Conservation (phyloP, 371 early-diverging fungal species). For the Vittaforma corneae region DNA sequence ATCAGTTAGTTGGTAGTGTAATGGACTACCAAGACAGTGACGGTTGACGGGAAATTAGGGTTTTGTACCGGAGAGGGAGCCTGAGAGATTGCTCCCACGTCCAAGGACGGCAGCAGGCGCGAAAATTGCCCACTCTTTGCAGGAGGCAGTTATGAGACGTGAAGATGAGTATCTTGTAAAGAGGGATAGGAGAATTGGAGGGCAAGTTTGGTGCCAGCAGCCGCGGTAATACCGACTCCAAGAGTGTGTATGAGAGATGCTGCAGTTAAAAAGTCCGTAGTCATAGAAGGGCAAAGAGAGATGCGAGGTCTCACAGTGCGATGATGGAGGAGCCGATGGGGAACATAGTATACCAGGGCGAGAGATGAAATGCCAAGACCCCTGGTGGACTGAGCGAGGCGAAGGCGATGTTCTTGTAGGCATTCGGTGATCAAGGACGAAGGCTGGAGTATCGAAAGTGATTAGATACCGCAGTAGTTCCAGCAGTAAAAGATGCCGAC, state of each 20-base stretch:
- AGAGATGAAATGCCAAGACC: conserved; percentile 60
- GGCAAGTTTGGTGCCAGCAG: conserved; percentile 46
- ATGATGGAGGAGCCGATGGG: conserved; percentile 17
- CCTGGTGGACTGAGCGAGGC: conserved; percentile 59
- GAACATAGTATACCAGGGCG: conserved; percentile 29
- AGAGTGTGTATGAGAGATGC: conserved; percentile 38
- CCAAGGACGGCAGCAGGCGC: conserved; percentile 48
- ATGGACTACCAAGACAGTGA: conserved; percentile 25
- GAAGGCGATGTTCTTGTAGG: conserved; percentile 61
- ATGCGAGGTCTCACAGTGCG: conserved; percentile 1
- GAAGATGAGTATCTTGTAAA: not conserved
- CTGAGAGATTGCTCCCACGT: conserved; percentile 42
- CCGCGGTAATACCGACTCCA: conserved; percentile 43
- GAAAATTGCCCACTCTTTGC: conserved; percentile 35
- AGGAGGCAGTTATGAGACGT: conserved; percentile 41
- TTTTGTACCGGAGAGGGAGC: conserved; percentile 31
- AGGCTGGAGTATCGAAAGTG: conserved; percentile 66
- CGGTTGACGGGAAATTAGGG: conserved; percentile 24
- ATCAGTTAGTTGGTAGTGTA: conserved; percentile 34
- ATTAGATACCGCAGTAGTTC: conserved; percentile 67
- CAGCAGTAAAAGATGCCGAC: conserved; percentile 68
- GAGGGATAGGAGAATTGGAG: conserved; percentile 15
- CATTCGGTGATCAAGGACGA: conserved; percentile 66
- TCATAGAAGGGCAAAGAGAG: conserved; percentile 19
- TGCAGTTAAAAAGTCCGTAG: conserved; percentile 45